These are phyloP conservation scores for Begonia masoniana DNA, from an alignment of 306 rosid genomes.

Conservation along the genomic window DNA sequence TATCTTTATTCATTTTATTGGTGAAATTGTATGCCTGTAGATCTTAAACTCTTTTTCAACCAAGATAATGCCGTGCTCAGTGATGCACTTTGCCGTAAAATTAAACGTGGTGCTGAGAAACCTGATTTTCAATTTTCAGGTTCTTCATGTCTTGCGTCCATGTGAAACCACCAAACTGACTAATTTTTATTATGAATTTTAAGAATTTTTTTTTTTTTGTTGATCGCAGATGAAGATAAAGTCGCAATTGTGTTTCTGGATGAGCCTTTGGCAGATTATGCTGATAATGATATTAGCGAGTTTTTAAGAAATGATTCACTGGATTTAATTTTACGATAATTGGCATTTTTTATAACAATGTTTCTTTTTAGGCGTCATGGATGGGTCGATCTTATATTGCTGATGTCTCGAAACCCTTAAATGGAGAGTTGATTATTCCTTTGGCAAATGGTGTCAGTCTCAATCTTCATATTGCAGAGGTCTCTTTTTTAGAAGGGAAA, in stretches of 20 bases:
- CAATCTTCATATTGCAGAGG: slow-evolving; percentile 71
- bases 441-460: slow-evolving; percentile 37
- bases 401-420: slow-evolving; percentile 36
- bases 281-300: slow-evolving; percentile 41
- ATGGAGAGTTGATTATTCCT: slow-evolving; percentile 63
- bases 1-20: too few species aligned
- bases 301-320: slow-evolving; percentile 47
- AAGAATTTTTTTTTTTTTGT: slow-evolving; percentile 1
- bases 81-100: slow-evolving; percentile 25
- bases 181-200: not conserved
- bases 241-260: slow-evolving; percentile 62
- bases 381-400: slow-evolving; percentile 69
- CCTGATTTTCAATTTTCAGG: slow-evolving; percentile 70
- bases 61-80: slow-evolving; percentile 26
- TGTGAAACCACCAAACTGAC: not conserved
- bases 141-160: slow-evolving; percentile 13
- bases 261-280: slow-evolving; percentile 34
- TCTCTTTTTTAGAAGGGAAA: too few species aligned
- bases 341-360: not conserved
- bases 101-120: slow-evolving; percentile 29
- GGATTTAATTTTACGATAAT: not conserved
- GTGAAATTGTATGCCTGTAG: slow-evolving; percentile 27
- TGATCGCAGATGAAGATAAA: slow-evolving; percentile 48
- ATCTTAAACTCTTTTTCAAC: slow-evolving; percentile 27
- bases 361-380: slow-evolving; percentile 48